phyloP scores from a whole-genome alignment of 345 rosid species.

The Euclidium syriacum region DNA sequence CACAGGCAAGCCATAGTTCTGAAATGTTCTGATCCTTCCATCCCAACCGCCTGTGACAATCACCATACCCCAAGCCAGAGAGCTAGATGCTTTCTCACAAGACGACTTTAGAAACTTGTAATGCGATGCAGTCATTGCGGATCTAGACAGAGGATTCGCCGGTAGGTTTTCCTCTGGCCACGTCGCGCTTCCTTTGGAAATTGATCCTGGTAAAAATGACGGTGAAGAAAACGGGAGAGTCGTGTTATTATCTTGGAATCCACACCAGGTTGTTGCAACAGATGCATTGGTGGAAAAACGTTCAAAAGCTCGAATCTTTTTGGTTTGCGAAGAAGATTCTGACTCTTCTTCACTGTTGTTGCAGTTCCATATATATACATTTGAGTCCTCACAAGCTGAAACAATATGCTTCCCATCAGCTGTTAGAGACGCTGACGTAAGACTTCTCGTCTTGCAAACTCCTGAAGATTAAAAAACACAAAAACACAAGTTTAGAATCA shows the following conservation, averaged over 20 bases:
- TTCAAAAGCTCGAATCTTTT: constrained; percentile 59
- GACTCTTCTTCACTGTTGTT: constrained; percentile 29
- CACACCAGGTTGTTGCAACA: constrained; percentile 75
- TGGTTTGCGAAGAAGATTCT: constrained; percentile 27
- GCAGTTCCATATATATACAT: constrained; percentile 68
- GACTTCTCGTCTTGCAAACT: constrained; percentile 48
- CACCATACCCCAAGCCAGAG: constrained; percentile 89
- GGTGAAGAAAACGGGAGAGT: constrained; percentile 43
- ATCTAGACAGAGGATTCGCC: constrained; percentile 22
- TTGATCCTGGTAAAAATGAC: constrained; percentile 43
- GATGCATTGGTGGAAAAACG: constrained; percentile 73
- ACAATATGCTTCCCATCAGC: constrained; percentile 74
- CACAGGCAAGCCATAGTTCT: constrained; percentile 87
- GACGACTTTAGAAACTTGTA: constrained; percentile 69
- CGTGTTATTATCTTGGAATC: constrained; percentile 32
- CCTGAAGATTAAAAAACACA: constrained; percentile 29
- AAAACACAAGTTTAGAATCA: constrained; percentile 3
- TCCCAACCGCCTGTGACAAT: constrained; percentile 91
- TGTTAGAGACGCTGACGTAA: constrained; percentile 53
- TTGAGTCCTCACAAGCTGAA: constrained; percentile 75
- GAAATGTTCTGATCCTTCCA: constrained; percentile 84
- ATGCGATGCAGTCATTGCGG: constrained; percentile 52
- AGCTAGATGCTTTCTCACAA: constrained; percentile 57
- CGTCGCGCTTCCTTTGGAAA: constrained; percentile 44
- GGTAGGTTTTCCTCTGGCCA: constrained; percentile 80